Base-by-base conservation (phyloP, 345 rosid species). In the Hevea brasiliensis region DNA sequence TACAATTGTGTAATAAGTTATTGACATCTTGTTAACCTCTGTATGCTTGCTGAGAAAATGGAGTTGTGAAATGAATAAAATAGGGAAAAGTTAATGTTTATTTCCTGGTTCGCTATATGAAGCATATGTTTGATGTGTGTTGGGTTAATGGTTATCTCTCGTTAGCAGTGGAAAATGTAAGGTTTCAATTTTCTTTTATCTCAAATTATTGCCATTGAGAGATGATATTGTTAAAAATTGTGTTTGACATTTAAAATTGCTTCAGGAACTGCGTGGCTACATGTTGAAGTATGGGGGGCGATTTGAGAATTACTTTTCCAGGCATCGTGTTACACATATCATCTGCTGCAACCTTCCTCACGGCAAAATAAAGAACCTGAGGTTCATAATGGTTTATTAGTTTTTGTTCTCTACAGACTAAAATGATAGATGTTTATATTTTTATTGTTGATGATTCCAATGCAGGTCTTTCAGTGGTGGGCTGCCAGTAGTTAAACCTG, bases 381-480 rank as follows among this genome's bases (percentile, higher is more conserved):
- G 97, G 98, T 94, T 65, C 37, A 14, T 35, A 60, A 29, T 71
- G 18, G n/a, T 40, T 65, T 77, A 21, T 62, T 67, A 32, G 27
- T 65, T 41, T 68, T 18, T 63, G 66, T 58, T 60, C 15, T 55
- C 44, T 24, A 47, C 0, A 68, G 20, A 72, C 1, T 69, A 26
- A 64, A 23, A 2, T 26, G 0, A 64, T 35, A 40, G 14, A 57
- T 48, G 55, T 0, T 3, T 40, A 26, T 58, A 37, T n/a, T 47
- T 62, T 42, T 42, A 57, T 35, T 50, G 24, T 5, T 64, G 76
- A 26, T 76, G 60, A 47, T 65, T 78, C 74, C 27, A 5, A 57
- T 74, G n/a, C 86, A 94, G 98, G 82, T 86, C 97, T 67, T 94
- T 92, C 74, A 94, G 97, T 72, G 71, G 89, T 80, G 97, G 98